Percentiles rank a stretch among this genome's conserved stretches.
Conservation (phyloP, 2,329 filamentous ascomycete genomes). For the Colletotrichum tofieldiae region DNA sequence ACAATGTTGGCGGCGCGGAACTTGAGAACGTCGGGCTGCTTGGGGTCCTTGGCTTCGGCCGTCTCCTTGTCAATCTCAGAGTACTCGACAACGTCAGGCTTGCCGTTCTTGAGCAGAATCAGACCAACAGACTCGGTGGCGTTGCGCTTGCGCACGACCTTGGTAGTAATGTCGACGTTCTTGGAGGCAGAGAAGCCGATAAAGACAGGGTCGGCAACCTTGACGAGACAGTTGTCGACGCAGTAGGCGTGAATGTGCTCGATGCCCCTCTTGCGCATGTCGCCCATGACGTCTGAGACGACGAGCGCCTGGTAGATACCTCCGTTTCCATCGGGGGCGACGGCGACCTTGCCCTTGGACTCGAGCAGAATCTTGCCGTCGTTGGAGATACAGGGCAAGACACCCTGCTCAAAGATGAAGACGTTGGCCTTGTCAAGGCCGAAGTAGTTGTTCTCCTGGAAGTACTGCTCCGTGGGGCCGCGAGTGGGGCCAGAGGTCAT, state of each 20-base stretch:
- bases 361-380: slow-evolving; percentile 98
- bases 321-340: slow-evolving; percentile 97
- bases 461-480: slow-evolving; percentile 93
- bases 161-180: slow-evolving; percentile 95
- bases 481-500: slow-evolving; percentile 98
- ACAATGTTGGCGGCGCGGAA: slow-evolving; percentile 99
- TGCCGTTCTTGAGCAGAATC: slow-evolving; percentile 95
- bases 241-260: slow-evolving; percentile 98
- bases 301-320: slow-evolving; percentile 95
- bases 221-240: slow-evolving; percentile 99
- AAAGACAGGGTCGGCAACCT: slow-evolving; percentile 97
- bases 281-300: slow-evolving; percentile 82
- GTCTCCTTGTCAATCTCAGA: slow-evolving; percentile 93
- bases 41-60: slow-evolving; percentile 89
- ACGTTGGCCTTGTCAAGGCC: slow-evolving; percentile 90
- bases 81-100: slow-evolving; percentile 98
- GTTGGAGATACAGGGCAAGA: slow-evolving; percentile 96
- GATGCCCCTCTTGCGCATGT: slow-evolving; percentile 91
- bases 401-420: slow-evolving; percentile 95
- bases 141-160: slow-evolving; percentile 98
- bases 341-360: slow-evolving; percentile 89
- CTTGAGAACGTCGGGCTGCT: slow-evolving; percentile 86
- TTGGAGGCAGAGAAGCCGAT: slow-evolving; percentile 92
- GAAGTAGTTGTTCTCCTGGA: slow-evolving; percentile 91
- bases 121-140: slow-evolving; percentile 96